Conservation (phyloP, 495 filamentous ascomycete genomes). For the Stereocaulon alpinum region DNA sequence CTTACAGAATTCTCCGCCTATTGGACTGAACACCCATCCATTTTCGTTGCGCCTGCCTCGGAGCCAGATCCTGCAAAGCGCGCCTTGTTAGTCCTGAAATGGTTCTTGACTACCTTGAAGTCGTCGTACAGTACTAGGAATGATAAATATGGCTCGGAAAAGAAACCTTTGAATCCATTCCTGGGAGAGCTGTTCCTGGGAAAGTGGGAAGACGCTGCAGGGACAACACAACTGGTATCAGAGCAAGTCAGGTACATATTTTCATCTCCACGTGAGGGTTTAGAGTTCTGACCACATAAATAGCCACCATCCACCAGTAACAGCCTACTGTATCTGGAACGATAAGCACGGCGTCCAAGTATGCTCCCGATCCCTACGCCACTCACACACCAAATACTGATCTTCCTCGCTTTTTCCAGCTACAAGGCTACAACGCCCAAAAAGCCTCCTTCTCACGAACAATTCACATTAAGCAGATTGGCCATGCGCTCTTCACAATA, state of each 20-base stretch:
- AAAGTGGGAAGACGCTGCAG: conserved; percentile 68
- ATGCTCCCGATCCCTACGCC: conserved; percentile 14
- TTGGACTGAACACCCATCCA: conserved; percentile 86
- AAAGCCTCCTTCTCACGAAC: conserved; percentile 89
- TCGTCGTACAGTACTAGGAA: conserved; percentile 87
- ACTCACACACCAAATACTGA: conserved; percentile 2
- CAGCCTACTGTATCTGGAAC: conserved; percentile 88
- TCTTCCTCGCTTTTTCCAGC: conserved; percentile 27
- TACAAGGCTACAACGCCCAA: conserved; percentile 96
- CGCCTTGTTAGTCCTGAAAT: conserved; percentile 80
- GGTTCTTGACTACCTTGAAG: conserved; percentile 94
- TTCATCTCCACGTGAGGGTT: not conserved
- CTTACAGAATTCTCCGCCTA: conserved; percentile 92
- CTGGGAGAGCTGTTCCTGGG: conserved; percentile 86
- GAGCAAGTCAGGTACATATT: conserved; percentile 65
- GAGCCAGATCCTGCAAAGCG: conserved; percentile 77
- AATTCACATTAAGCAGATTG: conserved; percentile 93
- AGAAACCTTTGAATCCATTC: conserved; percentile 92
- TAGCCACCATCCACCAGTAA: conserved; percentile 95
- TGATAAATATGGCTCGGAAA: conserved; percentile 87
- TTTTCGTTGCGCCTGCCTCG: conserved; percentile 76
- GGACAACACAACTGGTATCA: conserved; percentile 60
- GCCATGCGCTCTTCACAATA: conserved; percentile 77
- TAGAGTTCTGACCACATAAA: conserved; percentile 1
- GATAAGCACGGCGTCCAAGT: conserved; percentile 66